Percentiles rank a stretch among this genome's conserved stretches.
phyloP scores from a whole-genome alignment of 768 basidiomycete species.

The Suillus subluteus region DNA sequence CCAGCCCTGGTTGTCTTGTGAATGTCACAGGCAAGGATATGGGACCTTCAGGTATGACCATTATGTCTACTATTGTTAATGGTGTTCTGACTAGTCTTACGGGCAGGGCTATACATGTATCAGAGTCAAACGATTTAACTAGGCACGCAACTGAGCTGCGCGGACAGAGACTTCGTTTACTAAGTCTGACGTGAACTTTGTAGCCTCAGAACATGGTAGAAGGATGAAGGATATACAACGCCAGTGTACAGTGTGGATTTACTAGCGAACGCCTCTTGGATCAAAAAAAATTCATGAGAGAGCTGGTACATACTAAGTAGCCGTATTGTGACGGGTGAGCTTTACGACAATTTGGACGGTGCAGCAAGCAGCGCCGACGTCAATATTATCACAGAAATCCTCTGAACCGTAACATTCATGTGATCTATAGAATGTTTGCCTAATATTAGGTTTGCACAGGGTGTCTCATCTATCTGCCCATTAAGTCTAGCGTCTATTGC shows the following conservation, averaged over 20 bases:
- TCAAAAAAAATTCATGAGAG: no score
- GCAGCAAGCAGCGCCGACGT: no score
- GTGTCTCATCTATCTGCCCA: no score
- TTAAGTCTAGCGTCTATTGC: no score
- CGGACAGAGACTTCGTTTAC: neutral
- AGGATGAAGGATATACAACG: neutral
- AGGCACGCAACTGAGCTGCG: neutral
- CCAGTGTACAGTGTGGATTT: neutral
- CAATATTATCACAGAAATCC: no score
- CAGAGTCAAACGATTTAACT: neutral
- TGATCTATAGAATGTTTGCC: no score
- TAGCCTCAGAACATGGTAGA: neutral
- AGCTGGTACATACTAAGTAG: neutral
- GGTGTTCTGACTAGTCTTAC: neutral
- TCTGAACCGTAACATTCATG: no score
- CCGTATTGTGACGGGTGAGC: neutral
- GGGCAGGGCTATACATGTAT: neutral
- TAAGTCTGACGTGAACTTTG: neutral
- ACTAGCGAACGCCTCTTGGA: neutral
- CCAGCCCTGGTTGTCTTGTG: slow-evolving; percentile 6
- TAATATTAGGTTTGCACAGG: no score
- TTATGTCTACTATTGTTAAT: neutral
- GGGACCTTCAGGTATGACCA: neutral
- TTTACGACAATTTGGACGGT: no score
- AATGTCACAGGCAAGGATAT: slow-evolving; percentile 3